A percentile compares a stretch with the other conserved stretches of the same genome.
These are phyloP conservation scores for Mucor racemosus DNA, from an alignment of 371 early-diverging fungal species.

Conservation along the genomic window DNA sequence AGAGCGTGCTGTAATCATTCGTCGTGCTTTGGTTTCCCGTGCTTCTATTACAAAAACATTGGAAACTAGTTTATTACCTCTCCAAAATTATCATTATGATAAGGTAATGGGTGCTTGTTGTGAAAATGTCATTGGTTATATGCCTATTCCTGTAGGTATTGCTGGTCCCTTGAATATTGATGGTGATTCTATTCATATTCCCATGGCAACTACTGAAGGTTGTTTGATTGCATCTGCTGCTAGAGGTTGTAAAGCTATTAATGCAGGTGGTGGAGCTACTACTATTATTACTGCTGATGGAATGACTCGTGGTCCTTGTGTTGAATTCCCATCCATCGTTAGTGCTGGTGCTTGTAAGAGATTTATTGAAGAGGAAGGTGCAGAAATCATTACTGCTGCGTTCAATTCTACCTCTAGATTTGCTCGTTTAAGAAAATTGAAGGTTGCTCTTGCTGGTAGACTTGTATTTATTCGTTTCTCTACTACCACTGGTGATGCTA, in stretches of 20 bases:
- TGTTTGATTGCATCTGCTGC: conserved; percentile 91
- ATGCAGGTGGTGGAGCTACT: conserved; percentile 84
- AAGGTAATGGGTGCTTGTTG: conserved; percentile 93
- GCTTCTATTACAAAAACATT: conserved; percentile 66
- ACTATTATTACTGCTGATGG: conserved; percentile 88
- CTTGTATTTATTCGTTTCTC: conserved; percentile 85
- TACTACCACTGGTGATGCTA: conserved; percentile 95
- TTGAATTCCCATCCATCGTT: conserved; percentile 77
- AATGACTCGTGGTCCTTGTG: conserved; percentile 94
- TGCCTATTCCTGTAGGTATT: conserved; percentile 93
- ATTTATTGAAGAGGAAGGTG: conserved; percentile 81
- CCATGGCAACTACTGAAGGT: conserved; percentile 98
- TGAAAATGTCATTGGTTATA: conserved; percentile 95
- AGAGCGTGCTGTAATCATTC: conserved; percentile 83
- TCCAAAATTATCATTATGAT: conserved; percentile 86
- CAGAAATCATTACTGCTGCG: conserved; percentile 66
- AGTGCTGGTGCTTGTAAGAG: conserved; percentile 74
- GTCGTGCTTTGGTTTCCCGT: conserved; percentile 77
- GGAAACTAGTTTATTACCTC: conserved; percentile 71
- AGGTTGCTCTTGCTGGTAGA: conserved; percentile 86
- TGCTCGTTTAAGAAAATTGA: conserved; percentile 81
- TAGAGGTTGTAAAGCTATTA: conserved; percentile 95
- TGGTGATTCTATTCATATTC: conserved; percentile 78
- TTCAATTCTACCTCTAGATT: conserved; percentile 92
- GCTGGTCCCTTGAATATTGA: conserved; percentile 88